Evolutionary conservation across 257 asterid genomes (phyloP), one percentile per base, ranked within the genome.

Genomic region (Anisodus tanguticus): DNA sequence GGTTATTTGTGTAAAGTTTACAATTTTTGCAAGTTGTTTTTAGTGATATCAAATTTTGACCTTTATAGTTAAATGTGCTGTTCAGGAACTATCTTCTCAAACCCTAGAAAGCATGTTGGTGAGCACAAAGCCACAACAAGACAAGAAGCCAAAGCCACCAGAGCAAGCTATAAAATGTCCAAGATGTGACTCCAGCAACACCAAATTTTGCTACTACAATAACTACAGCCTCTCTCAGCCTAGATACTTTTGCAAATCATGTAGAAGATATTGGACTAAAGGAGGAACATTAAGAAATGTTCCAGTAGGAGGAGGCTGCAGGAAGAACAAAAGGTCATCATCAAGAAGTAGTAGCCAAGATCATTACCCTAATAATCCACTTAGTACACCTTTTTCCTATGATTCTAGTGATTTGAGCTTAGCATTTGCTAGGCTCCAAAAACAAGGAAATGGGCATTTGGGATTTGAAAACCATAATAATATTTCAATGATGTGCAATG

Each of bases 211-310:
- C 74, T 95, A 95, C 90, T 95, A 95, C 95, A 95, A 95, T 93
- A 95, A 95, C 85, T 95, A 95, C 88, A 94, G 98, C 86, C 98
- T 95, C 86, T 86, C 99, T 19, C 99, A 94, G 90, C 99, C 99
- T 9, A 81, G 99, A 41, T 95, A 95, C 88, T 94, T 95, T 86
- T 94, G 99, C 90, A 95, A 95, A 64, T 94, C 98, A 0, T 95
- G 99, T 90, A 84, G 98, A 26, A 86, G 99, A 81, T 94, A 94
- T 79, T 95, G 99, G 99, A 95, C 99, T 6, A 95, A 94, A 84
- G 97, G 99, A 13, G 99, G 99, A 9, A 95, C 98, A 62, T 84
- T 95, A 83, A 80, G 99, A 15, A 95, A 95, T 71, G 97, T 95
- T n/a, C 99, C 98, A 1, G 98, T 95, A 4, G 99, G 99, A 22